Evolutionary conservation across 805 yeast species (phyloP).

Genomic region (Brettanomyces anomalus): DNA sequence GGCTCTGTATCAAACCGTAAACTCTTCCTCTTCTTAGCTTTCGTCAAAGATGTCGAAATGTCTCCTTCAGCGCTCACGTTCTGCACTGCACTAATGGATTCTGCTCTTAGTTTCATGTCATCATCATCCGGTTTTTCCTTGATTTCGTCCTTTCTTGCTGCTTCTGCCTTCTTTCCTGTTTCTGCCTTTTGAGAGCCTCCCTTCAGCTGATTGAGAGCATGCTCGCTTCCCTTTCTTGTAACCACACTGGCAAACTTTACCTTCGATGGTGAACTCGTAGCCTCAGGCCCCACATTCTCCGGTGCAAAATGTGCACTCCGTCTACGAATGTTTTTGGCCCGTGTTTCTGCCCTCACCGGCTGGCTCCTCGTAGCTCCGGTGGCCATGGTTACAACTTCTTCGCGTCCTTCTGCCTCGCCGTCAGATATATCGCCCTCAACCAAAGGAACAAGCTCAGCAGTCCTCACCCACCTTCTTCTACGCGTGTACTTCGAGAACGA

Average conservation of each 20-base stretch:
- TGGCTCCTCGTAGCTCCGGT: too few relatives aligned
- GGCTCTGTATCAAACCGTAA: conserved; percentile 20
- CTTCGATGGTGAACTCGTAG: background rate
- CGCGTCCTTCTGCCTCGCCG: too few relatives aligned
- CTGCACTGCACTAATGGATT: conserved; percentile 13
- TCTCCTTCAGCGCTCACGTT: conserved; percentile 18
- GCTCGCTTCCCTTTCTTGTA: background rate
- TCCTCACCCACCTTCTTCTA: conserved; percentile 91
- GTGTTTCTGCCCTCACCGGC: too few relatives aligned
- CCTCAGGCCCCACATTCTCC: too few relatives aligned
- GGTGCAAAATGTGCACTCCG: too few relatives aligned
- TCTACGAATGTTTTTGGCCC: too few relatives aligned
- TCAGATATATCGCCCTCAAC: background rate
- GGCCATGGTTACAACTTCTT: too few relatives aligned
- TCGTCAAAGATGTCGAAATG: conserved; percentile 10
- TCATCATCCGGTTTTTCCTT: background rate
- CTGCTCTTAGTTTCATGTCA: conserved; percentile 1
- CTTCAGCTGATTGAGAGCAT: too few relatives aligned
- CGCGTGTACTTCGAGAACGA: conserved; percentile 86
- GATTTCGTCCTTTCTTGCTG: background rate
- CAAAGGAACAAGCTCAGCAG: conserved; percentile 64
- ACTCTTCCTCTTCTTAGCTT: conserved; percentile 15
- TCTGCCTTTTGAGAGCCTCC: background rate
- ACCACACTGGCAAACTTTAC: background rate
- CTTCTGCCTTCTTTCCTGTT: too few relatives aligned